Conservation (phyloP, 192 early-diverging fungal genomes). For the Phycomyces blakesleeanus region DNA sequence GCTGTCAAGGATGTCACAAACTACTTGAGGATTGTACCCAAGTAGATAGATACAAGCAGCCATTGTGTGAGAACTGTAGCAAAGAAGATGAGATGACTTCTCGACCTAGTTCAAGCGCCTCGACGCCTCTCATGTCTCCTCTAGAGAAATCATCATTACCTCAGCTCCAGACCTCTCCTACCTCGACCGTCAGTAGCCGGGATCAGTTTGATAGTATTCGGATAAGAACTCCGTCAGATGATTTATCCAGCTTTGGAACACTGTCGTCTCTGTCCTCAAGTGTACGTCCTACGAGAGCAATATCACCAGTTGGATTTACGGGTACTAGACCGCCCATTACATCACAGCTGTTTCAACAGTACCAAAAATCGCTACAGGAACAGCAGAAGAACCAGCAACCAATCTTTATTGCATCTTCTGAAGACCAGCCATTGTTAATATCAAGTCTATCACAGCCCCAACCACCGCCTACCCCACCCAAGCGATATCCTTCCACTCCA, state of each 20-base stretch:
- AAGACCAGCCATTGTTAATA: neutral
- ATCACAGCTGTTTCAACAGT: slow-evolving; percentile 6
- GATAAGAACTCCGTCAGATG: neutral
- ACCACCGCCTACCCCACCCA: neutral
- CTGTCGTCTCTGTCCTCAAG: neutral
- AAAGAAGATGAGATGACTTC: too few species aligned
- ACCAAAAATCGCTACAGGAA: slow-evolving; percentile 10
- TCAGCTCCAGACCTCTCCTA: neutral
- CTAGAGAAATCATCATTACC: neutral
- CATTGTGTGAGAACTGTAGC: neutral
- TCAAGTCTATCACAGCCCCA: neutral
- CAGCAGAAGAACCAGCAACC: slow-evolving; percentile 1
- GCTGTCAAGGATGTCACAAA: neutral
- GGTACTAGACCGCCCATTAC: neutral
- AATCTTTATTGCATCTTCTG: neutral
- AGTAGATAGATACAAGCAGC: neutral
- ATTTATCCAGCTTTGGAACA: neutral
- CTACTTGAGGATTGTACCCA: neutral
- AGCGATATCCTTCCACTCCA: neutral
- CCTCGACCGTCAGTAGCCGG: neutral
- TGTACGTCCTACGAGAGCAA: neutral
- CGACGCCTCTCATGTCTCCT: neutral
- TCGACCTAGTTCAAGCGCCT: neutral
- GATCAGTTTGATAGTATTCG: neutral
- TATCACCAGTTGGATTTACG: neutral